These are phyloP conservation scores for Hyaloscypha finlandica DNA, from an alignment of 495 filamentous ascomycete species.

Conservation along the genomic window DNA sequence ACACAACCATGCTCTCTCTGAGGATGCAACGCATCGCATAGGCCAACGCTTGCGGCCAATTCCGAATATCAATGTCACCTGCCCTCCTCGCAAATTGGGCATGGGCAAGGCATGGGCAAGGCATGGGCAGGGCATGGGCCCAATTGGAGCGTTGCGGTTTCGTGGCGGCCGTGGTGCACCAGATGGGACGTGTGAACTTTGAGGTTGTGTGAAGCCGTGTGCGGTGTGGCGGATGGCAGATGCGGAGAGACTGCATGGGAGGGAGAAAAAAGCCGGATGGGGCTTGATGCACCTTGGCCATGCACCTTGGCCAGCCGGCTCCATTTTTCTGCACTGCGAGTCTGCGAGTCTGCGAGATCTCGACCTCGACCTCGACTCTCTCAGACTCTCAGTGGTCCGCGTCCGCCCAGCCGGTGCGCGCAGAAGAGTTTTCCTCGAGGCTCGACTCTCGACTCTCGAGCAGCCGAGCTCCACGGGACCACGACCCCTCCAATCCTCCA, in stretches of 20 bases:
- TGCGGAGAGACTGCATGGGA: slow-evolving; percentile 7
- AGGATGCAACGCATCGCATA: slow-evolving; percentile 5
- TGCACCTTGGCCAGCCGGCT: too few relatives aligned
- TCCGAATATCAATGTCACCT: slow-evolving; percentile 30
- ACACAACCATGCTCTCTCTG: slow-evolving; percentile 20
- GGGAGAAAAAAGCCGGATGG: slow-evolving; percentile 21
- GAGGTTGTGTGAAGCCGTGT: too few relatives aligned
- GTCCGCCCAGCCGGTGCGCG: not conserved
- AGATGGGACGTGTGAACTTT: not conserved
- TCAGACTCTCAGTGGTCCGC: not conserved
- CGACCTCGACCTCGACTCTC: too few relatives aligned
- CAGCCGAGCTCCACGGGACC: too few relatives aligned
- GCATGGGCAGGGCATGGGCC: too few relatives aligned
- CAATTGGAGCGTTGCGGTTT: slow-evolving; percentile 9
- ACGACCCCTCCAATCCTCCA: too few relatives aligned
- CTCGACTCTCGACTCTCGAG: not conserved
- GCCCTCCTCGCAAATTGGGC: slow-evolving; percentile 13
- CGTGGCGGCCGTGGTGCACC: slow-evolving; percentile 19
- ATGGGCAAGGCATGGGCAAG: not conserved
- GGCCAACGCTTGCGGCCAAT: slow-evolving; percentile 19
- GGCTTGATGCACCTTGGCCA: slow-evolving; percentile 13
- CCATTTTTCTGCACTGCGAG: too few relatives aligned
- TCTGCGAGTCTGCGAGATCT: too few relatives aligned
- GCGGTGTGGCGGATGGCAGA: not conserved
- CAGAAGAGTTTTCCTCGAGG: not conserved